Percentiles rank a stretch among this genome's conserved stretches.
Conservation (phyloP, 805 yeast genomes). For the Wickerhamiella azymoides region DNA sequence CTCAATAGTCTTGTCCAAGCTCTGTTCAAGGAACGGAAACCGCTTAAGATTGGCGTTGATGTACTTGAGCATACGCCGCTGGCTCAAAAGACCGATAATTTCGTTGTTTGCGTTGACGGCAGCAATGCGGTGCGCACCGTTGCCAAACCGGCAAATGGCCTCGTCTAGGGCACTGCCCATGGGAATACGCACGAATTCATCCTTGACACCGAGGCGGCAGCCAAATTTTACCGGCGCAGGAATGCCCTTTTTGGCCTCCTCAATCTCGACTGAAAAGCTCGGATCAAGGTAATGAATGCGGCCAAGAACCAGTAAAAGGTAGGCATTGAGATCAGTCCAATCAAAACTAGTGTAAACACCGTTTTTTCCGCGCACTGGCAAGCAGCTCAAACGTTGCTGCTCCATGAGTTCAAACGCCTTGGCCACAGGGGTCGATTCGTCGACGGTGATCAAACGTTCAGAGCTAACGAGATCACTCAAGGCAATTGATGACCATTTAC, state of each 20-base stretch:
- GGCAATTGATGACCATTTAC: slow-evolving; percentile 29
- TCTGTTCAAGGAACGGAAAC: slow-evolving; percentile 62
- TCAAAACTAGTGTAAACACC: slow-evolving; percentile 52
- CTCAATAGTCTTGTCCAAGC: slow-evolving; percentile 49
- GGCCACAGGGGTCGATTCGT: slow-evolving; percentile 61
- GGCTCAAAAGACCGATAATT: slow-evolving; percentile 77
- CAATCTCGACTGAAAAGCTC: slow-evolving; percentile 29
- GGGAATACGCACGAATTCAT: slow-evolving; percentile 68
- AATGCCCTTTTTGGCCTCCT: slow-evolving; percentile 68
- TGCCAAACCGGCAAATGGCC: slow-evolving; percentile 79
- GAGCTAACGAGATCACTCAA: slow-evolving; percentile 63
- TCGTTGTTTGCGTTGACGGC: slow-evolving; percentile 41
- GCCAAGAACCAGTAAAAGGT: slow-evolving; percentile 70
- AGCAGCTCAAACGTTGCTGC: slow-evolving; percentile 61
- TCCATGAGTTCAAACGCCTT: slow-evolving; percentile 71
- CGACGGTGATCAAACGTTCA: slow-evolving; percentile 60
- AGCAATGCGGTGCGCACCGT: slow-evolving; percentile 90
- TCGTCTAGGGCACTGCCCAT: slow-evolving; percentile 46
- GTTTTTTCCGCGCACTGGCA: slow-evolving; percentile 44
- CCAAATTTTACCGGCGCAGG: slow-evolving; percentile 88
- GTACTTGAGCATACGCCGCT: slow-evolving; percentile 70
- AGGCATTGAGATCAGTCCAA: slow-evolving; percentile 80
- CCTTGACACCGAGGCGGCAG: slow-evolving; percentile 70
- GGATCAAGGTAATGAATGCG: slow-evolving; percentile 34
- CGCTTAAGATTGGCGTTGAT: slow-evolving; percentile 88